Conservation (phyloP, 23 red algal genomes). For the Pyropia yezoensis region DNA sequence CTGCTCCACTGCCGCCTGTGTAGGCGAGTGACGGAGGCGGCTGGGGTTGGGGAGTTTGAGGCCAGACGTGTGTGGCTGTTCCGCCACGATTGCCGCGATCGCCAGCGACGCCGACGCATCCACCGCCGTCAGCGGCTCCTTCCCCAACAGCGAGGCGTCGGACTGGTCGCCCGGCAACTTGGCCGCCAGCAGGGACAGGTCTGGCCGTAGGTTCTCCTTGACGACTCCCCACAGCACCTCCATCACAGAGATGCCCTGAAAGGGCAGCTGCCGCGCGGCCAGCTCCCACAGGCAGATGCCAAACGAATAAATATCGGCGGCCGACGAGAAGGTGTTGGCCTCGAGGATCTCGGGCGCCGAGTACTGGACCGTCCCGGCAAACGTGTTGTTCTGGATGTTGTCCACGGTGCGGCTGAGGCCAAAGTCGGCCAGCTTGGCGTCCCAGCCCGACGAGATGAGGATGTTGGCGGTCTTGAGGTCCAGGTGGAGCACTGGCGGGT, state of each 20-base stretch:
- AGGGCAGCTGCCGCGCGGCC: conserved; percentile 59
- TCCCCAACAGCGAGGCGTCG: background rate
- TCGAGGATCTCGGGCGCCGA: conserved; percentile 74
- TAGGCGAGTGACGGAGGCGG: conserved; percentile 1
- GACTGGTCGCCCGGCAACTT: background rate
- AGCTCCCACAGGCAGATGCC: conserved; percentile 83
- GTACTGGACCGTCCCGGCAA: conserved; percentile 73
- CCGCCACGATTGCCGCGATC: background rate
- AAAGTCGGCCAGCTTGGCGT: conserved; percentile 76
- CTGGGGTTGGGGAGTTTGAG: background rate
- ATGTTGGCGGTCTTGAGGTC: conserved; percentile 80
- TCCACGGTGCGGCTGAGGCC: conserved; percentile 50
- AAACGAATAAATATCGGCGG: conserved; percentile 78
- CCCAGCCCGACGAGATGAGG: conserved; percentile 60
- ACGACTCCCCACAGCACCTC: conserved; percentile 64
- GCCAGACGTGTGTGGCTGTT: background rate
- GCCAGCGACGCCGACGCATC: background rate
- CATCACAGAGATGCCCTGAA: conserved; percentile 37
- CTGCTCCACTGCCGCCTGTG: background rate
- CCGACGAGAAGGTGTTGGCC: conserved; percentile 47
- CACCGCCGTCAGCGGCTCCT: background rate
- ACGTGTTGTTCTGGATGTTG: conserved; percentile 46
- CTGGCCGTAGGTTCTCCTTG: conserved; percentile 22
- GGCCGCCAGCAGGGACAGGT: background rate
- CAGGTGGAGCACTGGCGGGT: conserved; percentile 71